Base-by-base conservation (phyloP, 768 basidiomycete species). In the Rickenella mellea region DNA sequence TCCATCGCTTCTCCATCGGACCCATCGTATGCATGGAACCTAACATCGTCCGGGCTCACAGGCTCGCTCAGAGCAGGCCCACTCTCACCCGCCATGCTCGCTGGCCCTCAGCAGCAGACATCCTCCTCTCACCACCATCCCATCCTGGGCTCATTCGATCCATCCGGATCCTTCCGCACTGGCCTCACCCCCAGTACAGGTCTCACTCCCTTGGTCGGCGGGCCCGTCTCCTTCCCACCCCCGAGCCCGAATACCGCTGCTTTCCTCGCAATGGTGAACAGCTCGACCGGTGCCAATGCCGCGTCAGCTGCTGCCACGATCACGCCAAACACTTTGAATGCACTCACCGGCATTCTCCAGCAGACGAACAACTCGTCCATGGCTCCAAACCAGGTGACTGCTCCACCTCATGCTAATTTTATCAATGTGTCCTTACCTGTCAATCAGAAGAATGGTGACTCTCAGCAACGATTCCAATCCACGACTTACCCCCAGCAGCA, bases 61-160 rank as follows among this genome's bases (percentile, higher is more conserved):
- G 84, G 84, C 60, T 92, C 89, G 2, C 77, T 98, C 26, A 80
- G 94, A 35, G 76, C 92, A 0, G 94, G 93, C 4, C 94, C 94
- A 1, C 80, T 98, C 42, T 91, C 88, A 5, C 94, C 94, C 24
- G 92, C 94, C 42, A 94, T 97, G 89, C 81, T 96, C 46, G 79
- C 88, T 21, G 94, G 86, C 7, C 93, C 91, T 3, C 80, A 78
- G 58, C 54, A 42, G 33, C 70, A 69, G 36, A 50, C 64, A 40
- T 63, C 61, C 26, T 70, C 53, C 57, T 52, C 55, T n/a, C 54
- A 59, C 19, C 47, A 59, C 35, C 60, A 62, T 36, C 47, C 61
- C 3, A 61, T 62, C 38, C 48, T 41, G 39, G 28, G 31, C 54
- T 50, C 69, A 39, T 93, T 89, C 58, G 88, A 91, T 55, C 77